Base-by-base conservation (phyloP, 331 rosid genomes). In the Rosa hybrid region DNA sequence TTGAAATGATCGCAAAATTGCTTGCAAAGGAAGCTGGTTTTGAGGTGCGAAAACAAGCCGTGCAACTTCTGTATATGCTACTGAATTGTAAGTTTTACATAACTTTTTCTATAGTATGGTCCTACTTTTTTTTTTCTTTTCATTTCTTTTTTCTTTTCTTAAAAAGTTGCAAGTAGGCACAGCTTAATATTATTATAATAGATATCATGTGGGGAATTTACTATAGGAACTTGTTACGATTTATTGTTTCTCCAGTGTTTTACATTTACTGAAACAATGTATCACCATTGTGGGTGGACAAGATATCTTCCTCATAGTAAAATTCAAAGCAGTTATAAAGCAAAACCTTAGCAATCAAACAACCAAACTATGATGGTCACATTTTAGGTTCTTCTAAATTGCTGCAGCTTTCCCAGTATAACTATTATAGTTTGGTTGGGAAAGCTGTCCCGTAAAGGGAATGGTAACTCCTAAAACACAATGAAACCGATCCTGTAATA, bases 1-100 rank as follows among this genome's bases (percentile, higher is more conserved):
- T 92, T 83, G 90, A 88, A 82, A 82, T 89, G 77, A 83, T 92
- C 64, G 67, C 89, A 23, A 86, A 87, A 76, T 82, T 92, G 84
- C 91, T 95, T 69, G 84, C 80, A 83, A 90, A 88, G 88, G 97
- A 91, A 77, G 89, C 91, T 74, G 97, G 96, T 71, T 81, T 93
- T 79, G 80, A 17, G 56, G 91, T 90, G 70, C 94, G 83, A 83
- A 90, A 77, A 46, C 87, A 83, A 81, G 87, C 90, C 16, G 82
- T 95, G 62, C 89, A 89, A 74, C 88, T 95, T 85, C 80, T 95
- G 42, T 91, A 89, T 81, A 88, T 95, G 71, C 84, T 91, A 27
- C 81, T 95, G 56, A 92, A 90, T 86, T 92, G 99, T 94, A 86
- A 88, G 98, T 71, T 76, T 76, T 30, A 68, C 80, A 79, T 75